Percentiles rank a stretch among this genome's conserved stretches.
phyloP scores from a whole-genome alignment of 345 rosid species.

The Acer yangbiense region DNA sequence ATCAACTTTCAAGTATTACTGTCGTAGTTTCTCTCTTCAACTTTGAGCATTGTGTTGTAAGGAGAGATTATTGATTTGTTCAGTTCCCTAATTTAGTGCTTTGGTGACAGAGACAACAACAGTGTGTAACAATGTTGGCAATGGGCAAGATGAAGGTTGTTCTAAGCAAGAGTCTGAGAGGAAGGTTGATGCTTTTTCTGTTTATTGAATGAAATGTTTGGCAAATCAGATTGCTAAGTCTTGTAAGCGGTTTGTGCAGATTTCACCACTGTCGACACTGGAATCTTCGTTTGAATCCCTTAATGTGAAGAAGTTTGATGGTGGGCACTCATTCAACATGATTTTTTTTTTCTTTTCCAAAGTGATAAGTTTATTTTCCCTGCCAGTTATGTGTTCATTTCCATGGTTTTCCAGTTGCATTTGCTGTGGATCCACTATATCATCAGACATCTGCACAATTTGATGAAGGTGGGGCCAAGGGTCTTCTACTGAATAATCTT shows the following conservation, averaged over 20 bases:
- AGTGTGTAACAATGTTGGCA: slow-evolving; percentile 17
- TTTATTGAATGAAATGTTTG: background rate
- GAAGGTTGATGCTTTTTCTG: slow-evolving; percentile 28
- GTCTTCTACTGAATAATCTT: slow-evolving; percentile 80
- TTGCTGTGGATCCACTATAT: slow-evolving; percentile 96
- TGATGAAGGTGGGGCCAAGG: slow-evolving; percentile 98
- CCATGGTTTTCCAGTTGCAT: slow-evolving; percentile 61
- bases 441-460: slow-evolving; percentile 96
- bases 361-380: slow-evolving; percentile 10
- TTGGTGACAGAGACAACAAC: slow-evolving; percentile 23
- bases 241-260: slow-evolving; percentile 44
- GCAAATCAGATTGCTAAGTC: background rate
- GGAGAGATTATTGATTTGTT: background rate
- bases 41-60: background rate
- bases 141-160: slow-evolving; percentile 14
- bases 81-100: slow-evolving; percentile 5
- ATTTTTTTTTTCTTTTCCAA: background rate
- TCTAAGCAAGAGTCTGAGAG: slow-evolving; percentile 31
- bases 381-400: background rate
- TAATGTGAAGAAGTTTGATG: slow-evolving; percentile 87
- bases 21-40: background rate
- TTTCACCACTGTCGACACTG: slow-evolving; percentile 78
- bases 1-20: background rate
- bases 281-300: slow-evolving; percentile 86
- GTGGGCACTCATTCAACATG: slow-evolving; percentile 24